phyloP scores from a whole-genome alignment of 2,329 filamentous ascomycete genomes.

The Epichloe aotearoae region DNA sequence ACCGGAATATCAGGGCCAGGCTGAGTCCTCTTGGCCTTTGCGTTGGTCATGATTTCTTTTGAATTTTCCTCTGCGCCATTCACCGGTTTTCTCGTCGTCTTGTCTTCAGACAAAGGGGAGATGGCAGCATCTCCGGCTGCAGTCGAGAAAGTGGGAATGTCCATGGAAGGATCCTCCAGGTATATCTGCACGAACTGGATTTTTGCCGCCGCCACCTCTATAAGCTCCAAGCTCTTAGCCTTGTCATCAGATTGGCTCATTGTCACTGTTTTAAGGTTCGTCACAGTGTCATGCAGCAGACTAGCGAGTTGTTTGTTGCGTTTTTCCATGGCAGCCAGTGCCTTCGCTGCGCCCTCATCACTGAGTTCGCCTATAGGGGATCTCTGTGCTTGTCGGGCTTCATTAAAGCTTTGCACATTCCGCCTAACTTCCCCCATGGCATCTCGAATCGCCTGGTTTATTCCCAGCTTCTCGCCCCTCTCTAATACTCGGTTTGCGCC shows the following conservation, averaged over 20 bases:
- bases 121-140: background rate
- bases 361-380: constrained; percentile 22
- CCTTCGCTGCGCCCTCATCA: constrained; percentile 20
- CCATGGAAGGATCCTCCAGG: constrained; percentile 43
- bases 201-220: constrained; percentile 48
- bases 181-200: constrained; percentile 52
- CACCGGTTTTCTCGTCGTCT: background rate
- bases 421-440: constrained; percentile 71
- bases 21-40: background rate
- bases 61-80: background rate
- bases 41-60: background rate
- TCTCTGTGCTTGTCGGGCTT: constrained; percentile 32
- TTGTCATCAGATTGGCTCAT: constrained; percentile 35
- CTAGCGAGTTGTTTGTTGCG: constrained; percentile 54
- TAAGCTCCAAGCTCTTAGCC: constrained; percentile 34
- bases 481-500: constrained; percentile 63
- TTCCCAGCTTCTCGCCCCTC: constrained; percentile 60
- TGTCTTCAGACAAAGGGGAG: background rate
- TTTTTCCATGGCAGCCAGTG: constrained; percentile 41
- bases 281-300: constrained; percentile 55
- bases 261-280: constrained; percentile 48
- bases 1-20: background rate
- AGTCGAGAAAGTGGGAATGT: constrained; percentile 22
- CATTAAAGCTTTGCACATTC: constrained; percentile 57
- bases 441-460: constrained; percentile 70